phyloP scores from a whole-genome alignment of 148 eudicot species.

The Polygonum aviculare region DNA sequence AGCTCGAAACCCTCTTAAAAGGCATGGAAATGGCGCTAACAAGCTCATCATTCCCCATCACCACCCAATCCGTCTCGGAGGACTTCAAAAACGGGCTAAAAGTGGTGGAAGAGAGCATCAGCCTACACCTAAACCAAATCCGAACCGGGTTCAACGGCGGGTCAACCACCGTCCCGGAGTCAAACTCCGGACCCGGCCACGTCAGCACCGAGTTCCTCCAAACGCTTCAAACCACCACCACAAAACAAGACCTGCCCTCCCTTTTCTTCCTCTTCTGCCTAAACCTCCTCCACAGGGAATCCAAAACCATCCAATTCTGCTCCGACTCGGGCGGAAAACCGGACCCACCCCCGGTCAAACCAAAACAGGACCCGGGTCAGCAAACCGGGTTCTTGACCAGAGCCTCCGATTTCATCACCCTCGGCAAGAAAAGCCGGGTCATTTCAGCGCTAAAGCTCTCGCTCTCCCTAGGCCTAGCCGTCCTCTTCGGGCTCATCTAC shows the following conservation, averaged over 20 bases:
- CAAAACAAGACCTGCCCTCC: conserved; percentile 29
- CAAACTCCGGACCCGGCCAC: conserved; percentile 24
- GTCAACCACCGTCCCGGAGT: conserved; percentile 38
- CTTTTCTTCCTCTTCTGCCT: conserved; percentile 66
- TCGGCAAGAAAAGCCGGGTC: conserved; percentile 24
- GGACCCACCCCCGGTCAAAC: neutral
- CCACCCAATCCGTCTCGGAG: conserved; percentile 11
- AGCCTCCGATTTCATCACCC: conserved; percentile 14
- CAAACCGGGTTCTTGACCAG: conserved; percentile 16
- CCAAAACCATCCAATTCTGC: conserved; percentile 20
- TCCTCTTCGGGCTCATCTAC: conserved; percentile 47
- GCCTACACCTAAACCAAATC: conserved; percentile 14
- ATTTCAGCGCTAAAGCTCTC: conserved; percentile 50
- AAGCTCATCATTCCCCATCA: conserved; percentile 21
- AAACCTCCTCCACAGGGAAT: conserved; percentile 39
- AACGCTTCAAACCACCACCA: conserved; percentile 30
- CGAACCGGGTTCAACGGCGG: conserved; percentile 6
- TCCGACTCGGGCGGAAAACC: neutral
- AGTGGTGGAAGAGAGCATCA: conserved; percentile 26
- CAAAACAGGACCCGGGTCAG: conserved; percentile 10
- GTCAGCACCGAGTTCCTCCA: conserved; percentile 23
- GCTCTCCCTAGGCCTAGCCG: conserved; percentile 62
- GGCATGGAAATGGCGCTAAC: conserved; percentile 63
- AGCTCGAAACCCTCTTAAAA: conserved; percentile 38
- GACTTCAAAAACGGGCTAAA: conserved; percentile 26